Conservation (phyloP, 176 grass and related monocot species). For the Cenchrus americanus region DNA sequence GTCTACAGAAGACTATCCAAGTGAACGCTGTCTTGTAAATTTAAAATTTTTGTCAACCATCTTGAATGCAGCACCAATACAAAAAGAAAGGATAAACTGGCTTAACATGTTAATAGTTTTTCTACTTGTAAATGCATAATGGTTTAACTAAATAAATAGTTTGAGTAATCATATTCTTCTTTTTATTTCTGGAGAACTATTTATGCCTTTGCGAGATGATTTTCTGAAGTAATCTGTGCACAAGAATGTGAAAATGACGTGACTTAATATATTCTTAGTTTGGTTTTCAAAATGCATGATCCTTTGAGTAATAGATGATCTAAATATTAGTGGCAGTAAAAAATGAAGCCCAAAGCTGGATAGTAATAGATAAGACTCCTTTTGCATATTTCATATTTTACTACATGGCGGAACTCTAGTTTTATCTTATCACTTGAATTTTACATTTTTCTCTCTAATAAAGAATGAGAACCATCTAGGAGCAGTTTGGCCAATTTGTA, state of each 20-base stretch:
- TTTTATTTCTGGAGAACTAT: background rate
- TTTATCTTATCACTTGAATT: background rate
- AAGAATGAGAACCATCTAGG: background rate
- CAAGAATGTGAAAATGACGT: slow-evolving; percentile 18
- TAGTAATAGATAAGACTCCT: slow-evolving; percentile 22
- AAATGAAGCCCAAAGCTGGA: slow-evolving; percentile 10
- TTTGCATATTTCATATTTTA: slow-evolving; percentile 9
- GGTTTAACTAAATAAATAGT: background rate
- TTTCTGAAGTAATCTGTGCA: slow-evolving; percentile 10
- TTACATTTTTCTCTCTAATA: background rate
- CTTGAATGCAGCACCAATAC: background rate
- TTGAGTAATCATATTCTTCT: slow-evolving; percentile 9
- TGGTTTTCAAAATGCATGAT: background rate
- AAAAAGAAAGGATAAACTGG: background rate
- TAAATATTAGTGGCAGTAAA: slow-evolving; percentile 6
- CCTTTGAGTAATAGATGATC: slow-evolving; percentile 13
- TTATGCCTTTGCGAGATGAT: slow-evolving; percentile 2
- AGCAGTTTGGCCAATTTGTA: slow-evolving; percentile 2
- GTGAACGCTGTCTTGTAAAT: background rate
- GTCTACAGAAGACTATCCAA: background rate
- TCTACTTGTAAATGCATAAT: slow-evolving; percentile 10
- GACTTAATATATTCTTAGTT: slow-evolving; percentile 28
- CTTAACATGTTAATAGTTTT: background rate
- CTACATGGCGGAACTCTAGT: background rate
- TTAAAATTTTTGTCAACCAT: background rate